phyloP scores from a whole-genome alignment of 805 yeast genomes.

The baker's yeast (Saccharomyces cerevisiae) region DNA sequence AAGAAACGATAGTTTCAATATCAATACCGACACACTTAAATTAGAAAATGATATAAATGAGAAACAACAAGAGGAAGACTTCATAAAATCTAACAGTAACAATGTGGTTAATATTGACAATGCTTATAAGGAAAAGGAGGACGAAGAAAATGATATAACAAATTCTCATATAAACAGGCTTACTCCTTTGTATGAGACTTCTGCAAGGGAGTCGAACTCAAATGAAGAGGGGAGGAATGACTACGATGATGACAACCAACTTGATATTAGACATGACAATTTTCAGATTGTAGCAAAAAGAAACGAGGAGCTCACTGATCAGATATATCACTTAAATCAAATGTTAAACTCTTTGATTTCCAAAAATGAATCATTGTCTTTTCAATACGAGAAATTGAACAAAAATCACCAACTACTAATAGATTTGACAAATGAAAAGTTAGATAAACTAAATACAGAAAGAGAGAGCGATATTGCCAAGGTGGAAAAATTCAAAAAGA shows the following conservation, averaged over 20 bases:
- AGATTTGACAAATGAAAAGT: slow-evolving; percentile 1
- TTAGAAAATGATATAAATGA: background rate
- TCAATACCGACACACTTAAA: background rate
- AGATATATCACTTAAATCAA: slow-evolving; percentile 15
- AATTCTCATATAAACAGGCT: background rate
- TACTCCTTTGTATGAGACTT: background rate
- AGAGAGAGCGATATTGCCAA: slow-evolving; percentile 8
- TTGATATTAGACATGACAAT: slow-evolving; percentile 2
- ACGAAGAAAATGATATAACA: slow-evolving; percentile 7
- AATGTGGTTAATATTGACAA: slow-evolving; percentile 1
- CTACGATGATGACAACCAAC: background rate
- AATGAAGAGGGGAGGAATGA: background rate
- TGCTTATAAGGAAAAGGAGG: slow-evolving; percentile 12
- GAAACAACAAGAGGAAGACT: background rate
- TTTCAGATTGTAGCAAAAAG: slow-evolving; percentile 12
- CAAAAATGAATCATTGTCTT: slow-evolving; percentile 9
- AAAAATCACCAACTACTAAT: slow-evolving; percentile 8
- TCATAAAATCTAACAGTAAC: background rate
- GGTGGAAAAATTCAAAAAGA: slow-evolving; percentile 11
- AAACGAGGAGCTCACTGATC: slow-evolving; percentile 17
- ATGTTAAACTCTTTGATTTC: slow-evolving; percentile 13
- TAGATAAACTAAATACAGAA: slow-evolving; percentile 5
- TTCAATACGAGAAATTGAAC: slow-evolving; percentile 6
- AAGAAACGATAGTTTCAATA: background rate
- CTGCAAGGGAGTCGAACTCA: background rate